Base-by-base conservation (phyloP, 164 flowering plant genomes). In the Dillenia turbinata region DNA sequence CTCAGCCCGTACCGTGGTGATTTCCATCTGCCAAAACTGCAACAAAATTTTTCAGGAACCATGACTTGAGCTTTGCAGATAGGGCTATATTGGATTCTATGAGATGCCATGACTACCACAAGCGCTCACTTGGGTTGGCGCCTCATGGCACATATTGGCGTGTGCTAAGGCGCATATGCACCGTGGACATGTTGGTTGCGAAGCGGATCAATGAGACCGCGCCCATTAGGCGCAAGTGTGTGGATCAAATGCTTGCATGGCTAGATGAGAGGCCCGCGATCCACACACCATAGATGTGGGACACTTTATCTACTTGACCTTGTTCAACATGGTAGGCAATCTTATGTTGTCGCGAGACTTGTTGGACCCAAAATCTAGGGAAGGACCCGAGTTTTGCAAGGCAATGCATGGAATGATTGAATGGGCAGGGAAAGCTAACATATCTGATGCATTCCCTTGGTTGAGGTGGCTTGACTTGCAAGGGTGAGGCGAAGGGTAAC, bases 71-170 rank as follows among this genome's bases (percentile, higher is more conserved):
- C 1, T 64, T 84, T 0, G 80, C 85, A 0, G 86, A 82, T 0
- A 52, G 89, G 14, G 78, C 75, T 33, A 74, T 85, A 9, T 75
- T 75, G 59, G 86, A 80, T 54, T 63, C 82, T 66, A 78, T 81
- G 81, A 78, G 70, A 52, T 79, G 79, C 0, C 71, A 80, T 11
- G 22, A 22, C 19, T 75, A 76, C 16, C 46, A 64, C 24, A 81
- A 77, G 59, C 85, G 82, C n/a, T 82, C 85, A 0, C 65, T 82
- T 2, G 75, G 76, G 9, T 73, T 79, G 0, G 47, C 83, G 4
- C 86, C 77, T 22, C 77, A 79, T 22, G 86, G 85, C 0, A 68
- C 83, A 0, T 78, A 80, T 53, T 85, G 85, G 89, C 77, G 89
- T 9, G 69, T 69, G 79, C 61, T 84, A 47, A 61, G 88, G 56